Evolutionary conservation across 2,329 filamentous ascomycete species (phyloP).

Genomic region (Fusarium setosum): DNA sequence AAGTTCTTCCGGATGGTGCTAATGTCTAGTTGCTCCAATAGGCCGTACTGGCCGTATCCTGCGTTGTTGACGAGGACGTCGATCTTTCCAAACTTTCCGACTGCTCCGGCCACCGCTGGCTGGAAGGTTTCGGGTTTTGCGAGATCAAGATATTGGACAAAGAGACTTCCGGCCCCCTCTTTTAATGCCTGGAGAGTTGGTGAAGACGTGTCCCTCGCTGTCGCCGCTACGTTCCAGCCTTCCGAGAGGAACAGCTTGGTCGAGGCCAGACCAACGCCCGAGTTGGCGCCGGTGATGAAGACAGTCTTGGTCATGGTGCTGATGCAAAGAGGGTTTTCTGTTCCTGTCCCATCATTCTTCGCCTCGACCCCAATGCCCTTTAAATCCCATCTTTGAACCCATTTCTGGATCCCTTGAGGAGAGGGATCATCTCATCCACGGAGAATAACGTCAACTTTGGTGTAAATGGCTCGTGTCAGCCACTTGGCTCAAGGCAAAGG

Average conservation of each 20-base stretch:
- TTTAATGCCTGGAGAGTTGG: neutral
- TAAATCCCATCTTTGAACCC: neutral
- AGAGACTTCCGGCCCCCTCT: neutral
- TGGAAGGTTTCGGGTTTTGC: conserved; percentile 14
- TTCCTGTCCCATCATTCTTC: neutral
- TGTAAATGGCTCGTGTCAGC: neutral
- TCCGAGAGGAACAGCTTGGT: conserved; percentile 14
- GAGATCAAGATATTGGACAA: conserved; percentile 17
- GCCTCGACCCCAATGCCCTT: neutral
- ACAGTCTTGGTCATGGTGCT: conserved; percentile 5
- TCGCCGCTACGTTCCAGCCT: conserved; percentile 10
- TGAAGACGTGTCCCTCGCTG: neutral
- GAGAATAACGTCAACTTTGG: neutral
- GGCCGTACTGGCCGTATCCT: conserved; percentile 18
- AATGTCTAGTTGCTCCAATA: conserved; percentile 18
- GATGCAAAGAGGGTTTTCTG: neutral
- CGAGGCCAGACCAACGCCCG: conserved; percentile 13
- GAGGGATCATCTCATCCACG: neutral
- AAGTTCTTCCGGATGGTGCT: conserved; percentile 19
- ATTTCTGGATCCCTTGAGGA: neutral
- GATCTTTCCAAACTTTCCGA: conserved; percentile 28
- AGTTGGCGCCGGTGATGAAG: conserved; percentile 22
- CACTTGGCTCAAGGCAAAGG: conserved; percentile 1
- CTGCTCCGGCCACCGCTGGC: conserved; percentile 20
- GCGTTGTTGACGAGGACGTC: conserved; percentile 29